Conservation (phyloP, 495 filamentous ascomycete species). For the Chlorociboria aeruginascens region DNA sequence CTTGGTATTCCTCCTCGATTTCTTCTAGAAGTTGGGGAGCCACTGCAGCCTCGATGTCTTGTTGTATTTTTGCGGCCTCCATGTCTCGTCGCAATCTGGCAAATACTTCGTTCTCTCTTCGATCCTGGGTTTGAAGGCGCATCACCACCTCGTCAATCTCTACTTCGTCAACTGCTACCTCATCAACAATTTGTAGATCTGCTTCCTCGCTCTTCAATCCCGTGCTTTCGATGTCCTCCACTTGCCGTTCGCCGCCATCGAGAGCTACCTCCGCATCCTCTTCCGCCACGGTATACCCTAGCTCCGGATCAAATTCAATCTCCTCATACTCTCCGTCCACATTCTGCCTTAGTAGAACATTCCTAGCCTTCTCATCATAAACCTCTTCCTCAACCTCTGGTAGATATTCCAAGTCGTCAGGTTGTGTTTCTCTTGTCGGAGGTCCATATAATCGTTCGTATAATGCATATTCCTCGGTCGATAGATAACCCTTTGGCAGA, state of each 20-base stretch:
- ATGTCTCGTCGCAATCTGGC: slow-evolving; percentile 39
- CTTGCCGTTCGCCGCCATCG: background rate
- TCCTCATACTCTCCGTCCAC: slow-evolving; percentile 49
- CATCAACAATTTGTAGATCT: slow-evolving; percentile 10
- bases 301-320: slow-evolving; percentile 33
- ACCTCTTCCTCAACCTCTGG: slow-evolving; percentile 23
- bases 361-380: slow-evolving; percentile 11
- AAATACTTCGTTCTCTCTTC: slow-evolving; percentile 37
- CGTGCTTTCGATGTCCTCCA: background rate
- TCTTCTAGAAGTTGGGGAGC: slow-evolving; percentile 33
- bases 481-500: slow-evolving; percentile 62
- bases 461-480: slow-evolving; percentile 53
- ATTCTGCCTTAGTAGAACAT: slow-evolving; percentile 40
- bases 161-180: slow-evolving; percentile 16
- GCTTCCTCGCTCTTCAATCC: background rate
- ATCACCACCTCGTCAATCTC: slow-evolving; percentile 20
- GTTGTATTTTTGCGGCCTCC: slow-evolving; percentile 36
- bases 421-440: slow-evolving; percentile 41
- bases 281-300: slow-evolving; percentile 3
- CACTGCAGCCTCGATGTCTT: slow-evolving; percentile 38
- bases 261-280: slow-evolving; percentile 19
- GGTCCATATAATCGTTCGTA: slow-evolving; percentile 76
- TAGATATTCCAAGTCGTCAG: slow-evolving; percentile 44
- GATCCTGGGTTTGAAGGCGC: slow-evolving; percentile 31
- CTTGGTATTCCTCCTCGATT: slow-evolving; percentile 19